phyloP scores from a whole-genome alignment of 345 rosid species.

The Eucalyptus paniculata region DNA sequence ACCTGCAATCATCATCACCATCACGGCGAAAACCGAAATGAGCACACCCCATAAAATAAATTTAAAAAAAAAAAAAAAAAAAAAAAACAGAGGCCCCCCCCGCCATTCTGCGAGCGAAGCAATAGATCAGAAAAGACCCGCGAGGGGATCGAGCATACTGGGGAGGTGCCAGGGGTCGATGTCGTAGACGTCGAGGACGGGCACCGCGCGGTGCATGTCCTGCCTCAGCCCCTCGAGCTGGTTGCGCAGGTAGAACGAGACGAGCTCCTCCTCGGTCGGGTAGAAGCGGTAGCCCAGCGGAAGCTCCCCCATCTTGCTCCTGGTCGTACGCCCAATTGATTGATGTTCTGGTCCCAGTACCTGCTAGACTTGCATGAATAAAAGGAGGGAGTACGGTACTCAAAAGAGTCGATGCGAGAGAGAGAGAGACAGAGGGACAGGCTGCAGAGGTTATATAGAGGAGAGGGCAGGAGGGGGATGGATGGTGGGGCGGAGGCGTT shows the following conservation, averaged over 20 bases:
- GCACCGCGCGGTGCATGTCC: slow-evolving; percentile 52
- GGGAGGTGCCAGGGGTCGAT: slow-evolving; percentile 74
- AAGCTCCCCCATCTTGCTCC: slow-evolving; percentile 8
- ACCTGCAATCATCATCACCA: slow-evolving; percentile 23
- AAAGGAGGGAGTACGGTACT: neutral
- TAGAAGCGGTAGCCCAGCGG: slow-evolving; percentile 63
- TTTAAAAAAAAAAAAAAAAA: neutral
- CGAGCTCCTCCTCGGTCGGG: slow-evolving; percentile 89
- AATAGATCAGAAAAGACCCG: neutral
- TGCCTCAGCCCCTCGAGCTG: slow-evolving; percentile 42
- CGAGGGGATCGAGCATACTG: slow-evolving; percentile 12
- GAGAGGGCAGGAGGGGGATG: neutral
- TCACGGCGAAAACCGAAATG: neutral
- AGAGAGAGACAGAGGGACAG: neutral
- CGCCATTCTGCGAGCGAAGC: neutral
- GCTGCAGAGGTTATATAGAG: neutral
- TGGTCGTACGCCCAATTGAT: neutral
- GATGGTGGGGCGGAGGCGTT: neutral
- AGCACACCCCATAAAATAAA: neutral
- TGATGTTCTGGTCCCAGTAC: neutral
- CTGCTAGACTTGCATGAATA: neutral
- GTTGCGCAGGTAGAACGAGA: slow-evolving; percentile 65
- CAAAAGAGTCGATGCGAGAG: neutral
- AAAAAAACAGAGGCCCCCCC: neutral
- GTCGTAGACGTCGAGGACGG: slow-evolving; percentile 39